Evolutionary conservation across 2,329 filamentous ascomycete species (phyloP).

Genomic region (Aspergillus viridinutans): DNA sequence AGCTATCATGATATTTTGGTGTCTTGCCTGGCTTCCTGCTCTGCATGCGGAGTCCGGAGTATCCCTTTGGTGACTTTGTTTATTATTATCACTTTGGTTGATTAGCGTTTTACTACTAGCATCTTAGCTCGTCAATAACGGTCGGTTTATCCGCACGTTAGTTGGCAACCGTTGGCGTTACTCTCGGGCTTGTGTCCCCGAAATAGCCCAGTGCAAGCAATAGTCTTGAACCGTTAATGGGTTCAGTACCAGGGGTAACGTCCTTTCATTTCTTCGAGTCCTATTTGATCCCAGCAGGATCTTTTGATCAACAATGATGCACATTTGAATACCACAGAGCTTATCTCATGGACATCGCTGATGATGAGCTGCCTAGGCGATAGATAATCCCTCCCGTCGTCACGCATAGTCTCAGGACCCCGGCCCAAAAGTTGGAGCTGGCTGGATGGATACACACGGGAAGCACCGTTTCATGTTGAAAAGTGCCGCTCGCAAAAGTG

Average conservation of each 20-base stretch:
- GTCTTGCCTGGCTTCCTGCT: too few relatives aligned
- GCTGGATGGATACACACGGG: slow-evolving; percentile 2
- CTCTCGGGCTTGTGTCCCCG: not conserved
- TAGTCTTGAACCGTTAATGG: not conserved
- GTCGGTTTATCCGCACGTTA: not conserved
- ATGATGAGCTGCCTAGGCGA: not conserved
- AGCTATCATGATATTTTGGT: too few relatives aligned
- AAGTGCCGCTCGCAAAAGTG: slow-evolving; percentile 5
- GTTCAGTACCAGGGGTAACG: not conserved
- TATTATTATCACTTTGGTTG: not conserved
- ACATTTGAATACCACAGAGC: not conserved
- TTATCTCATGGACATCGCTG: not conserved
- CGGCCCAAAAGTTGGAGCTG: not conserved
- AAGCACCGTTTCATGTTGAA: slow-evolving; percentile 20
- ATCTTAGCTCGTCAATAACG: not conserved
- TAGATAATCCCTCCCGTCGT: not conserved
- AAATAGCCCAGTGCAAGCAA: not conserved
- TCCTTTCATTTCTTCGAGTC: not conserved
- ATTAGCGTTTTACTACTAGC: not conserved
- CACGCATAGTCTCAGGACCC: not conserved
- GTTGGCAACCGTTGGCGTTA: not conserved
- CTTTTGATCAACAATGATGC: not conserved
- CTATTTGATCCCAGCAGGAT: not conserved
- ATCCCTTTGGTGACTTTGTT: not conserved
- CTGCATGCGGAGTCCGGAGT: not conserved